Percentiles rank a stretch among this genome's conserved stretches.
phyloP scores from a whole-genome alignment of 192 early-diverging fungal species.

The Physocladia obscura region DNA sequence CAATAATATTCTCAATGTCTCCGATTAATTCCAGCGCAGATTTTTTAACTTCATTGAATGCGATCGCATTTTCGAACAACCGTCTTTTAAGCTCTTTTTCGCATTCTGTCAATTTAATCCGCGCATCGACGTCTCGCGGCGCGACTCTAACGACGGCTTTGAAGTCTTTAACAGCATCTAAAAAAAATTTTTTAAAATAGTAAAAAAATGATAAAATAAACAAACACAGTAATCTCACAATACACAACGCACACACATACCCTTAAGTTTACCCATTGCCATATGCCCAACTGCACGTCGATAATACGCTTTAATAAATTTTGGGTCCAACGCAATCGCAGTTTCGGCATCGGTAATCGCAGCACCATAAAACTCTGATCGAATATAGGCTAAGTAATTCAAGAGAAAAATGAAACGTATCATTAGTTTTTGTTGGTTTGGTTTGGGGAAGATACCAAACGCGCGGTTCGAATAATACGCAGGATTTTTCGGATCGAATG shows the following conservation, averaged over 20 bases:
- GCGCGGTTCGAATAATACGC: conserved; percentile 92
- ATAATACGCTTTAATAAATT: conserved; percentile 91
- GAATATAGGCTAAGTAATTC: conserved; percentile 63
- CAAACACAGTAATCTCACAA: neutral
- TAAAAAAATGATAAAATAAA: too few species aligned
- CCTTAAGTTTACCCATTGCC: conserved; percentile 83
- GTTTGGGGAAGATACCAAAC: conserved; percentile 45
- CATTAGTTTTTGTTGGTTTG: neutral
- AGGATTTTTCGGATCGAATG: conserved; percentile 75
- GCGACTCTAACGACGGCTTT: conserved; percentile 67
- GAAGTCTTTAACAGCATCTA: conserved; percentile 60
- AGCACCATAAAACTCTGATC: conserved; percentile 79
- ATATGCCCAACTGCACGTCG: conserved; percentile 87
- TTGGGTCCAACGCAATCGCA: conserved; percentile 78
- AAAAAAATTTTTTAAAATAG: too few species aligned
- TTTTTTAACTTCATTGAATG: conserved; percentile 53
- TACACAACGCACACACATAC: conserved; percentile 9
- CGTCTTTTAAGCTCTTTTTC: conserved; percentile 85
- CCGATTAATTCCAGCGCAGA: conserved; percentile 59
- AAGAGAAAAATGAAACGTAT: neutral
- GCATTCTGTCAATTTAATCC: conserved; percentile 78
- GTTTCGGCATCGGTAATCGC: conserved; percentile 73
- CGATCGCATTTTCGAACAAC: conserved; percentile 93
- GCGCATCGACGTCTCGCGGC: conserved; percentile 79
- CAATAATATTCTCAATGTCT: conserved; percentile 65